A percentile compares a stretch with the other conserved stretches of the same genome.
Evolutionary conservation across 202 grass and related monocot species (phyloP).

Genomic region (Dendrocalamus latiflorus): DNA sequence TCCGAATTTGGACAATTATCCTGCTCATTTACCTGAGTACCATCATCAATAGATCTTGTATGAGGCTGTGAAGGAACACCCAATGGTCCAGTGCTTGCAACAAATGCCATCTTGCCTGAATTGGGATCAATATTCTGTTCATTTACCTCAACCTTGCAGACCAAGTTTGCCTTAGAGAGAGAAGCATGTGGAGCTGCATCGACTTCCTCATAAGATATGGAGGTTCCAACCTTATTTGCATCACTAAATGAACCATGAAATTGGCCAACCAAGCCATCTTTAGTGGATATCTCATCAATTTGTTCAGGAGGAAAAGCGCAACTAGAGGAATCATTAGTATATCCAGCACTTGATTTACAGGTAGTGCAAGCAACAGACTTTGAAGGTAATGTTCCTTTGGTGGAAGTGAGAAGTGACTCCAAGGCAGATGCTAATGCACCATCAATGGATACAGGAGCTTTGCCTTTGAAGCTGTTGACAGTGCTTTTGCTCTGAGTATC

Average conservation of each 20-base stretch:
- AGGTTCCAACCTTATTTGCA: conserved; percentile 6
- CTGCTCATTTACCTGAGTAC: not conserved
- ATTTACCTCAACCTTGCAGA: conserved; percentile 23
- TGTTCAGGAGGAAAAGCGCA: conserved; percentile 23
- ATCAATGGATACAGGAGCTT: conserved; percentile 51
- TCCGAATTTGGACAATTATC: not conserved
- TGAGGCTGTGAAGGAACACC: conserved; percentile 7
- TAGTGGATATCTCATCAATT: conserved; percentile 16
- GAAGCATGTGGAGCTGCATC: conserved; percentile 13
- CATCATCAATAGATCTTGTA: conserved; percentile 20
- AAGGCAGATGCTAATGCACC: conserved; percentile 74
- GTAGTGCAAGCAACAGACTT: conserved; percentile 23
- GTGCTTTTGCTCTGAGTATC: conserved; percentile 22
- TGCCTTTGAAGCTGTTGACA: conserved; percentile 16
- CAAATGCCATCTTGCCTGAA: conserved; percentile 13
- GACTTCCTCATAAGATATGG: conserved; percentile 22
- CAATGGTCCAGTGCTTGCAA: not conserved
- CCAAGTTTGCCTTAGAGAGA: conserved; percentile 26
- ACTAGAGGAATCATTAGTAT: conserved; percentile 1
- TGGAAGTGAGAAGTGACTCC: conserved; percentile 57
- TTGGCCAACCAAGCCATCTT: conserved; percentile 5
- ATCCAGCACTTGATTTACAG: conserved; percentile 20
- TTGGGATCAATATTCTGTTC: not conserved
- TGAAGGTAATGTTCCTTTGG: conserved; percentile 16
- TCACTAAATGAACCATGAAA: not conserved